Evolutionary conservation across 2,329 filamentous ascomycete species (phyloP), one percentile per base, ranked within the genome.

Genomic region (Sclerotinia nivalis): DNA sequence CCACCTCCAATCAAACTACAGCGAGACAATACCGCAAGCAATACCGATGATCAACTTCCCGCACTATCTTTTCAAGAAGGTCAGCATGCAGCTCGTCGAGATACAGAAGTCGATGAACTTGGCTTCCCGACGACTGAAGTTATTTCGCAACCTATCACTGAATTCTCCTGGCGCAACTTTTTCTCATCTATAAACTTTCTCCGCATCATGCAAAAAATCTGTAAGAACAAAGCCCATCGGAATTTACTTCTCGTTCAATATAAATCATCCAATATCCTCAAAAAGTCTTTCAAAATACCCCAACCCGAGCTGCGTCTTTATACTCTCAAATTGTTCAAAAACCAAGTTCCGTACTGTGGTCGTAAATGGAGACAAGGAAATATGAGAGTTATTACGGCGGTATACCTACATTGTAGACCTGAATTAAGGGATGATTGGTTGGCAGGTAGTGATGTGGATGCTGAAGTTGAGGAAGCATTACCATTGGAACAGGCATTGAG

Each of bases 311-410:
- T 99, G 54, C 89, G 96, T 8, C 89, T 97, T 56, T 98, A 98
- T 83, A 97, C 96, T 0, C 87, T 99, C 75, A 99, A 99, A 81
- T 86, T 99, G 0, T 98, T 98, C 89, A 99, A 99, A 81, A 96
- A 93, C 71, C 96, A 99, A 80, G 96, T 99, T 6, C 96, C 96
- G 0, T 99, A 97, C 83, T 98, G 95, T 80, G 95, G 96, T 31
- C 90, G 96, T 56, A 99, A 99, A 82, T 99, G 96, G 96, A 90
- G 96, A 20, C 96, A 98, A 82, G 90, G 89, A 75, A 98, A 99
- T 80, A 99, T 99, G 96, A 92, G 95, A 69, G 94, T 98, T 77
- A 99, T 99, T 78, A 99, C 96, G 0, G 93, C 94, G 4, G 93
- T 99, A 1, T 99, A 97, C 80, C 84, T 99, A 62, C 93, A 97